Evolutionary conservation across 495 filamentous ascomycete genomes (phyloP).

Genomic region (Xylaria acuta): DNA sequence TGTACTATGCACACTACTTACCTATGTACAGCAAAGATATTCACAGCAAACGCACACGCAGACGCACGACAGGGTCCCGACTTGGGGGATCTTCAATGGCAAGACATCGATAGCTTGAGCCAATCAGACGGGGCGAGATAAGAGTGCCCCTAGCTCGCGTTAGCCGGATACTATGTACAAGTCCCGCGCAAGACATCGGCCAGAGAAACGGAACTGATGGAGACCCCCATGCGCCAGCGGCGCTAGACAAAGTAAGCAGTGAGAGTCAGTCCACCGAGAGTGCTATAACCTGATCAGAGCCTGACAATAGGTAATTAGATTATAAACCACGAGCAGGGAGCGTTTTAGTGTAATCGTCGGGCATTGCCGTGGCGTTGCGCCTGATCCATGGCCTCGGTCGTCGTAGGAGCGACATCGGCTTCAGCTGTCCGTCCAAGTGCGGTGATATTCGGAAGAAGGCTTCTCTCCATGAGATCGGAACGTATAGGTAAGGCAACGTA

Average conservation of each 20-base stretch:
- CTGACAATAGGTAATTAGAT: constrained; percentile 21
- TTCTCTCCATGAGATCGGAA: neutral
- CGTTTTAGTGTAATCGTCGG: constrained; percentile 1
- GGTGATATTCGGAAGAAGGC: neutral
- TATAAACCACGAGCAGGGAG: constrained; percentile 8
- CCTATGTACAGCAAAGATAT: neutral
- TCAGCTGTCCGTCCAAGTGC: neutral
- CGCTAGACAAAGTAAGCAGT: constrained; percentile 15
- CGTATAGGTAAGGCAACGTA: neutral
- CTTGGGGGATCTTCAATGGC: constrained; percentile 22
- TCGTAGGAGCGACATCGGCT: constrained; percentile 13
- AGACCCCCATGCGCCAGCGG: constrained; percentile 10
- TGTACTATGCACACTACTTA: neutral
- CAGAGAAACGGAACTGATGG: constrained; percentile 9
- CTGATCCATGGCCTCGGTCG: constrained; percentile 7
- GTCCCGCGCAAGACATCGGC: constrained; percentile 24
- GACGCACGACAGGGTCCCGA: constrained; percentile 17
- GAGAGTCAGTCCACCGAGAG: constrained; percentile 9
- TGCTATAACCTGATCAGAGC: neutral
- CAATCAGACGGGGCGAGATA: constrained; percentile 22
- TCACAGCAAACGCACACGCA: neutral
- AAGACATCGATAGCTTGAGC: constrained; percentile 10
- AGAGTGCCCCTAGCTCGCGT: neutral
- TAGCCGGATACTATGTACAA: constrained; percentile 15
- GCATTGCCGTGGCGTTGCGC: constrained; percentile 21